Evolutionary conservation across 164 flowering plant genomes (phyloP).

Genomic region (Echeveria elegans): DNA sequence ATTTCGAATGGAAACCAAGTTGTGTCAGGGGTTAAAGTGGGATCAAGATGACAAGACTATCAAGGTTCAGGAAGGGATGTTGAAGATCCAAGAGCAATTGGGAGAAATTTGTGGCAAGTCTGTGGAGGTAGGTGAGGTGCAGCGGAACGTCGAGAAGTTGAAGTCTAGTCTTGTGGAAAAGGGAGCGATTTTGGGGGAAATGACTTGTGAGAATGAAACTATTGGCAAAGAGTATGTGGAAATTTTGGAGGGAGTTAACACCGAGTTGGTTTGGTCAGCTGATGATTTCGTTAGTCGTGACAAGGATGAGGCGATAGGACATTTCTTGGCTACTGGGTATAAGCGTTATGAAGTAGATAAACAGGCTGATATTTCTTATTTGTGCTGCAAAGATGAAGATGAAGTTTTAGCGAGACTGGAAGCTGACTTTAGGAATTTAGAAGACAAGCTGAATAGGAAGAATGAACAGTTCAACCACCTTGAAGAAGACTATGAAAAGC

Average conservation of each 20-base stretch:
- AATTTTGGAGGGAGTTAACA: conserved; percentile 32
- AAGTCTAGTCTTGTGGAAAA: conserved; percentile 28
- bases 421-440: conserved; percentile 27
- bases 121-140: conserved; percentile 27
- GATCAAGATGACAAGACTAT: no score
- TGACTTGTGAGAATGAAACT: conserved; percentile 28
- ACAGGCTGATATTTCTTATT: conserved; percentile 18
- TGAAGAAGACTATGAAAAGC: conserved; percentile 47
- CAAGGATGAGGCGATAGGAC: conserved; percentile 31
- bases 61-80: conserved; percentile 28
- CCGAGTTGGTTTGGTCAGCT: conserved; percentile 27
- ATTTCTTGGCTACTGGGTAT: conserved; percentile 23
- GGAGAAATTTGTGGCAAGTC: conserved; percentile 28
- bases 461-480: conserved; percentile 59
- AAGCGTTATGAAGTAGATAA: conserved; percentile 36
- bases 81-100: conserved; percentile 31
- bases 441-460: conserved; percentile 58
- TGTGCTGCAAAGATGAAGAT: conserved; percentile 39
- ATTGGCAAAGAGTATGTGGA: conserved; percentile 25
- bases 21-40: no score
- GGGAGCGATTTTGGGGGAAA: conserved; percentile 26
- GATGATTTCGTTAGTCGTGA: no score
- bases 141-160: conserved; percentile 24
- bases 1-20: conserved; percentile 23
- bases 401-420: conserved; percentile 28